Evolutionary conservation across 345 rosid genomes (phyloP).

Genomic region (Rhizophora mangle): DNA sequence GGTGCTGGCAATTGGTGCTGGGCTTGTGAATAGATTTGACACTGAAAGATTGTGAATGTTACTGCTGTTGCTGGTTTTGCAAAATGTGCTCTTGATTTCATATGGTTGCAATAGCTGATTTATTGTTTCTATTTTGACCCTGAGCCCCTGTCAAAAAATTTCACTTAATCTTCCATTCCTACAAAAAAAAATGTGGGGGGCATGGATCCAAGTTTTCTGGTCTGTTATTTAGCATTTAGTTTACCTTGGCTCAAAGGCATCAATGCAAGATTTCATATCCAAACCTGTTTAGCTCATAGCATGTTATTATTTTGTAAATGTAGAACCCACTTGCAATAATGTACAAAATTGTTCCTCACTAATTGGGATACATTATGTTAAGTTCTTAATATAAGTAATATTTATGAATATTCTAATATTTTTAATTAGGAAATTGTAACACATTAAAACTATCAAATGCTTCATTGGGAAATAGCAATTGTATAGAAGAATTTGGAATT

Average conservation of each 20-base stretch:
- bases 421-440: no score
- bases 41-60: conserved; percentile 15
- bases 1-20: conserved; percentile 10
- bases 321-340: no score
- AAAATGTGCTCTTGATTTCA: conserved; percentile 2
- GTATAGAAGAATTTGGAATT: no score
- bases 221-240: conserved; percentile 14
- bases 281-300: no score
- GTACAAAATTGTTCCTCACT: no score
- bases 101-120: conserved; percentile 2
- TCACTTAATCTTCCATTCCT: neutral
- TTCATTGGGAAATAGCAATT: no score
- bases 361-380: no score
- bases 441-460: no score
- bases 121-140: conserved; percentile 1
- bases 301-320: no score
- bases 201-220: neutral
- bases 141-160: neutral
- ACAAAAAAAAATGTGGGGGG: neutral
- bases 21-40: conserved; percentile 23
- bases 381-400: no score
- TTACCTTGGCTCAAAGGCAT: neutral
- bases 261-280: no score
- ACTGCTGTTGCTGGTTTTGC: conserved; percentile 11
- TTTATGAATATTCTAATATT: no score